These are phyloP conservation scores for Gymnopilus dilepis DNA, from an alignment of 768 basidiomycete genomes.

Conservation along the genomic window DNA sequence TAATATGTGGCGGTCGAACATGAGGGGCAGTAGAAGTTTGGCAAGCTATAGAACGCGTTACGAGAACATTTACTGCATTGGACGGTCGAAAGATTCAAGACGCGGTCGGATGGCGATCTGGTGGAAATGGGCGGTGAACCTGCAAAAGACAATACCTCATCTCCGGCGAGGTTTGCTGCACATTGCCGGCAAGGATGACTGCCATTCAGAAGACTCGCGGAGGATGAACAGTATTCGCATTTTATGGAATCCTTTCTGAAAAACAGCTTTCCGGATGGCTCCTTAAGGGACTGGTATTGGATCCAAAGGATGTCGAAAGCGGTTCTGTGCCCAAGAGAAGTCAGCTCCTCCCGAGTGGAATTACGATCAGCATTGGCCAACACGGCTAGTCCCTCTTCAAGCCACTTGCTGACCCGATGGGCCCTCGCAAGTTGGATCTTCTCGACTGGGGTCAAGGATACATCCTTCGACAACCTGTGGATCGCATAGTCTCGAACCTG, in stretches of 20 bases:
- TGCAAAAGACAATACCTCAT: not conserved
- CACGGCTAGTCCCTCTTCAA: constrained; percentile 12
- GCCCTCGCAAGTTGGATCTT: constrained; percentile 14
- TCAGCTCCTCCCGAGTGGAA: not conserved
- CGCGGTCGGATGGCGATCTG: too few relatives aligned
- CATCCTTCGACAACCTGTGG: constrained; percentile 14
- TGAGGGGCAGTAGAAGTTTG: not conserved
- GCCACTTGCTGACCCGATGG: constrained; percentile 13
- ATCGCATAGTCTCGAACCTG: constrained; percentile 15
- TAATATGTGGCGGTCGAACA: not conserved
- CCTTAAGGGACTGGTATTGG: not conserved
- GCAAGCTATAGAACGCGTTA: not conserved
- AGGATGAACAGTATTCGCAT: constrained; percentile 2
- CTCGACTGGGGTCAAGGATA: constrained; percentile 3
- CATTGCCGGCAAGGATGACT: constrained; percentile 5
- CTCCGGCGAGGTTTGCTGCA: not conserved
- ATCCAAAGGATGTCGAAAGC: constrained; percentile 10
- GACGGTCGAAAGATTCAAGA: not conserved
- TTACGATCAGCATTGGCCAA: constrained; percentile 11
- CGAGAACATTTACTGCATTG: not conserved
- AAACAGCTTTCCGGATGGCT: not conserved
- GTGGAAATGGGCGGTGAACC: not conserved
- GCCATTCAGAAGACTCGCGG: not conserved
- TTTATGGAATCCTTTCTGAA: constrained; percentile 11
- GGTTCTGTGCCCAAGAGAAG: constrained; percentile 13